Evolutionary conservation across 257 asterid genomes (phyloP).

Genomic region (Jacaranda mimosifolia): DNA sequence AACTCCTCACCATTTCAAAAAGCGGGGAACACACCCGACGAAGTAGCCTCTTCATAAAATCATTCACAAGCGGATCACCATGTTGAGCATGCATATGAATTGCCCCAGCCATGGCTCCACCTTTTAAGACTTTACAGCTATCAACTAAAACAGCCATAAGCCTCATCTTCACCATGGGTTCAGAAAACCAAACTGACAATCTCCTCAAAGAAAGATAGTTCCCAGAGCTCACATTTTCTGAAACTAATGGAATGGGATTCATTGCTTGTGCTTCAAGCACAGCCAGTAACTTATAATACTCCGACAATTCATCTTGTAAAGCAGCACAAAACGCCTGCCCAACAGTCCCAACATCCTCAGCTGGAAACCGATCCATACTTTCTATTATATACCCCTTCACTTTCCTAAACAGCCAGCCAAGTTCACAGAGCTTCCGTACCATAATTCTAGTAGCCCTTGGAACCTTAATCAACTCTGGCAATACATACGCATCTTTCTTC

Average conservation of each 20-base stretch:
- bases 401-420: slow-evolving; percentile 94
- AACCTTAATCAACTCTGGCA: slow-evolving; percentile 69
- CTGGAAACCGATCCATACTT: slow-evolving; percentile 75
- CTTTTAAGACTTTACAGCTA: slow-evolving; percentile 89
- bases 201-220: slow-evolving; percentile 91
- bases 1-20: slow-evolving; percentile 98
- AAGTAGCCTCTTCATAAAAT: slow-evolving; percentile 87
- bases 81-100: slow-evolving; percentile 98
- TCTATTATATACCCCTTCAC: slow-evolving; percentile 78
- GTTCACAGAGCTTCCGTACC: slow-evolving; percentile 89
- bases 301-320: slow-evolving; percentile 90
- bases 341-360: slow-evolving; percentile 93
- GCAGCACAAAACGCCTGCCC: slow-evolving; percentile 99
- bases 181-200: slow-evolving; percentile 93
- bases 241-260: slow-evolving; percentile 93
- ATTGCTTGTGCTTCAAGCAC: slow-evolving; percentile 96
- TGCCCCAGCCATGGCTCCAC: slow-evolving; percentile 99
- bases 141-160: slow-evolving; percentile 98
- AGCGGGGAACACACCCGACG: slow-evolving; percentile 96
- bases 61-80: slow-evolving; percentile 96
- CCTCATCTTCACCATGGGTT: slow-evolving; percentile 97
- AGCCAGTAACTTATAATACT: slow-evolving; percentile 83
- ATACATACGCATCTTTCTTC: slow-evolving; percentile 69
- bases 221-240: slow-evolving; percentile 69
- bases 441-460: slow-evolving; percentile 73